Conservation (phyloP, 805 yeast genomes). For the Candida patagonica region DNA sequence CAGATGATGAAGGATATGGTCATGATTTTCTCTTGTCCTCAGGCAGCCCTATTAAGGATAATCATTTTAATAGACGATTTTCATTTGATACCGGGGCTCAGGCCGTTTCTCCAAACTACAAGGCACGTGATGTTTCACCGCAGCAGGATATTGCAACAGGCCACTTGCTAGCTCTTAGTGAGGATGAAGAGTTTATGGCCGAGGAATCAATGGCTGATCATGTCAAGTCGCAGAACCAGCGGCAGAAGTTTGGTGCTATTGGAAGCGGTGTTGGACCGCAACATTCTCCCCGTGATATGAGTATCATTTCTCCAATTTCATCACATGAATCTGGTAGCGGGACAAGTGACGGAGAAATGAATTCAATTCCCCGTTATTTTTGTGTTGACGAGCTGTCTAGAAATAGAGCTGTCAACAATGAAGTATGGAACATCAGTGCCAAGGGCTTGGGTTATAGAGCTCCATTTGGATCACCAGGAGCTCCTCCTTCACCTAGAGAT, state of each 20-base stretch:
- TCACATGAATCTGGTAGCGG: conserved; percentile 1
- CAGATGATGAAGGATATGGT: too few species aligned
- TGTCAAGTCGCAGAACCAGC: conserved; percentile 1
- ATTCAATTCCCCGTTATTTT: conserved; percentile 9
- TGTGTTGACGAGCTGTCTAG: conserved; percentile 14
- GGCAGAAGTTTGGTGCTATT: too few species aligned
- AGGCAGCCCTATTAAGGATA: too few species aligned
- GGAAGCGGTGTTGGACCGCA: too few species aligned
- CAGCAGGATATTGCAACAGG: too few species aligned
- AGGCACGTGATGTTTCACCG: background rate
- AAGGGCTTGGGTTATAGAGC: background rate
- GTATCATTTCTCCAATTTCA: conserved; percentile 2
- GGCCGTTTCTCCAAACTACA: background rate
- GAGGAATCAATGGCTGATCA: background rate
- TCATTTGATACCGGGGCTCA: conserved; percentile 17
- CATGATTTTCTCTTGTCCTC: too few species aligned
- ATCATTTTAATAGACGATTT: too few species aligned
- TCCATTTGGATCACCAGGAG: background rate
- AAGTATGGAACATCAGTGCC: too few species aligned
- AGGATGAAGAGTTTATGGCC: background rate
- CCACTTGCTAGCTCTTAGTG: background rate
- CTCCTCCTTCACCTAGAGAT: conserved; percentile 2
- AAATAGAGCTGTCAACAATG: conserved; percentile 5
- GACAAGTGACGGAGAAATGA: background rate
- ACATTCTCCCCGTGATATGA: too few species aligned